phyloP scores from a whole-genome alignment of 2,329 filamentous ascomycete species.

The Lojkania enalia region DNA sequence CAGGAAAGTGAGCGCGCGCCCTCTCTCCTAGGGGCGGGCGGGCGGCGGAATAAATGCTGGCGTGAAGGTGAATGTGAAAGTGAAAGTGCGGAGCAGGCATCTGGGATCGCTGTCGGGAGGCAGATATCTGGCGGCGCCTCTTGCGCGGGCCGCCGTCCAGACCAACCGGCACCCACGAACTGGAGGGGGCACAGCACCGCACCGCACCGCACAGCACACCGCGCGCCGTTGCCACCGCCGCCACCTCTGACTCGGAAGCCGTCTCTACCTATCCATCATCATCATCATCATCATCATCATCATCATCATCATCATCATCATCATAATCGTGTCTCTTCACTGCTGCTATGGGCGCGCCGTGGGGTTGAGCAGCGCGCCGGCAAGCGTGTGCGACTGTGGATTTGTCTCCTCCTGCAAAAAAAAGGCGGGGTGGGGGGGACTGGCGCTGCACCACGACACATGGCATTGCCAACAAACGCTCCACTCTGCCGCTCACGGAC shows the following conservation, averaged over 20 bases:
- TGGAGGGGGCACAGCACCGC: too few relatives aligned
- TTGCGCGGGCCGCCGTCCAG: background rate
- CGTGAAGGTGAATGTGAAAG: background rate
- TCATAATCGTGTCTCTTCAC: too few relatives aligned
- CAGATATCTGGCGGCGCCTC: background rate
- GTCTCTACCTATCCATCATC: too few relatives aligned
- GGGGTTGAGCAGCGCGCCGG: constrained; percentile 13
- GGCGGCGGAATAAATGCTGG: background rate
- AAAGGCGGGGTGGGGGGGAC: background rate
- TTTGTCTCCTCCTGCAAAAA: background rate
- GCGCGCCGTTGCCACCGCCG: too few relatives aligned
- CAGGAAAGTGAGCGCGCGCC: background rate
- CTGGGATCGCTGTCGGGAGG: too few relatives aligned
- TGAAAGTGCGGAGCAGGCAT: too few relatives aligned
- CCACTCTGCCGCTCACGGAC: constrained; percentile 4
- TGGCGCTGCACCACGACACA: background rate
- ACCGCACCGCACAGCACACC: too few relatives aligned
- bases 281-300: too few relatives aligned
- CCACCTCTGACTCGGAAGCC: too few relatives aligned
- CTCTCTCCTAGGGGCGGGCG: background rate
- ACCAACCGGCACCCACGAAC: too few relatives aligned
- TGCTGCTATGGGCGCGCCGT: constrained; percentile 13
- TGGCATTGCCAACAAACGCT: constrained; percentile 2
- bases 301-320: too few relatives aligned
- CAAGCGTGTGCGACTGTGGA: constrained; percentile 13